Percentiles rank a stretch among this genome's conserved stretches.
Evolutionary conservation across 169 alveolate genomes (phyloP).

Genomic region (Cryptosporidium bovis): DNA sequence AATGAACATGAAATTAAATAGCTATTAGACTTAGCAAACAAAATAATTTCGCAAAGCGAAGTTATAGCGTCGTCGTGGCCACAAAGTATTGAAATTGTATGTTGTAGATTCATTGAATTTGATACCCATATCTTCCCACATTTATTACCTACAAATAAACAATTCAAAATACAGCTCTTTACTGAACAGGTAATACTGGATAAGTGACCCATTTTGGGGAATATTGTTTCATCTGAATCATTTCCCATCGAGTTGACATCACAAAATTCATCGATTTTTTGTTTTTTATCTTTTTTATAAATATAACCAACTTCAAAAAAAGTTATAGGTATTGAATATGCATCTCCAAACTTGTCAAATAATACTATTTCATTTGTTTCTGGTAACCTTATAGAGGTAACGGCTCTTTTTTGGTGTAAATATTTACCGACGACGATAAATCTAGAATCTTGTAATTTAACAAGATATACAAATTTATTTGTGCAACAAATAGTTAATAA

Average conservation of each 20-base stretch:
- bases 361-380: constrained; percentile 19
- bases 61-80: constrained; percentile 42
- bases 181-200: constrained; percentile 54
- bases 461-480: neutral
- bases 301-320: neutral
- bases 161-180: neutral
- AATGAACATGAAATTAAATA: constrained; percentile 20
- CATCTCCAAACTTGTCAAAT: constrained; percentile 63
- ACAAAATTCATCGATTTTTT: neutral
- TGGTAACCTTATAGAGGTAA: constrained; percentile 7
- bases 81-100: constrained; percentile 63
- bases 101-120: neutral
- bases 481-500: neutral
- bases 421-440: constrained; percentile 17
- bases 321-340: neutral
- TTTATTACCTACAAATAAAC: constrained; percentile 42
- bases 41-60: constrained; percentile 16
- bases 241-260: neutral
- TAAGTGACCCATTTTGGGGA: constrained; percentile 54
- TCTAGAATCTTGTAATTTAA: neutral
- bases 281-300: neutral
- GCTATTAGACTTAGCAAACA: neutral
- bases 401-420: constrained; percentile 26
- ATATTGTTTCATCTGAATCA: neutral
- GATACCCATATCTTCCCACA: constrained; percentile 69